Evolutionary conservation across 345 rosid species (phyloP), one percentile per base, ranked within the genome.

Genomic region (Acer negundo): DNA sequence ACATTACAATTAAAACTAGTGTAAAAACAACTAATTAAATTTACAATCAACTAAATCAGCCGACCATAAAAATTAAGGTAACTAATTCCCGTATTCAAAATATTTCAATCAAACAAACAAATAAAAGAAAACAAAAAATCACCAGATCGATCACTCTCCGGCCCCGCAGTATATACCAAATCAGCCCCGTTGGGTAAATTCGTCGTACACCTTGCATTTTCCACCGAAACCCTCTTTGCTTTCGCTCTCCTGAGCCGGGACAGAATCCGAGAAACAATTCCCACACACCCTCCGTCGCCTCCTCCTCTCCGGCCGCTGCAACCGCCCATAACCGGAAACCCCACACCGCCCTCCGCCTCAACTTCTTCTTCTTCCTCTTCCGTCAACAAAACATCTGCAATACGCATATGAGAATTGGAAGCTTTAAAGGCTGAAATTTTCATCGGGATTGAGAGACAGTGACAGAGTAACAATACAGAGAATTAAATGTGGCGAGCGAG

Each of bases 301-400:
- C 46, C 10, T 42, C 61, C 68, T 3, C 74, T 44, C 46, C 12
- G 23, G 16, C 58, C 24, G 20, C 61, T 40, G 16, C 53, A 38
- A 8, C 47, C 9, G 44, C 49, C 75, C 84, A 73, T 74, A 58
- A 0, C 0, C 17, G 13, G 31, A 3, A 51, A 22, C 64, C 44
- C 22, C 46, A 9, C 46, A 42, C 10, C 46, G 2, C 46, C 46
- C 46, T 42, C 46, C 2, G 28, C 11, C 44, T 16, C 26, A 0
- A 61, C 28, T 10, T 61, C 75, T 11, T 72, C 47, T 16, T 75
- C 51, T 19, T 75, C 78, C 22, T 66, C 61, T 31, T 69, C 63
- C 46, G 67, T 67, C 12, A 64, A 40, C 51, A 86, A 72, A 67
- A 84, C 49, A 61, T 84, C 86, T 42, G 85, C 73, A 64, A 86